phyloP scores from a whole-genome alignment of 768 basidiomycete genomes.

The Crepidotus variabilis region DNA sequence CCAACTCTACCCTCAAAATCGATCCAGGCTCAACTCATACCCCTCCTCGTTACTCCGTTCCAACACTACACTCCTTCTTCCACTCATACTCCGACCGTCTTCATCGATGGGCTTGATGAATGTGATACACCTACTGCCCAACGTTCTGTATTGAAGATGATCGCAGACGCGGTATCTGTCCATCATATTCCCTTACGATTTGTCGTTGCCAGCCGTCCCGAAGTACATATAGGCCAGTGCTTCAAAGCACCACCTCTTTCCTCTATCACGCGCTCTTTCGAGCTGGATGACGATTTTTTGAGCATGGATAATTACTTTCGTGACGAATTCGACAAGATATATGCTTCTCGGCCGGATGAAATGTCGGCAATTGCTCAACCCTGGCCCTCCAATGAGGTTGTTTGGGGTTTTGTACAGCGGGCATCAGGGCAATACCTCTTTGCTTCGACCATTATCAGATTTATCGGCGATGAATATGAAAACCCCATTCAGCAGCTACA shows the following conservation, averaged over 20 bases:
- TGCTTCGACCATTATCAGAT: neutral
- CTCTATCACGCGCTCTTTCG: too few species aligned
- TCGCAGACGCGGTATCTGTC: neutral
- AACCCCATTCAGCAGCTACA: too few species aligned
- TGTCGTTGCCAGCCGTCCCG: neutral
- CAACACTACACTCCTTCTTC: neutral
- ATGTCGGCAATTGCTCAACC: neutral
- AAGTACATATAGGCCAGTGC: neutral
- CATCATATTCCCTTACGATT: neutral
- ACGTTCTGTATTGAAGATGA: neutral
- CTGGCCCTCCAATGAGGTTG: neutral
- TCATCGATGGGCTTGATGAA: too few species aligned
- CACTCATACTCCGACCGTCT: neutral
- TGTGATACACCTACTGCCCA: neutral
- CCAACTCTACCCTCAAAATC: slow-evolving; percentile 4
- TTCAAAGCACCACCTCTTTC: neutral
- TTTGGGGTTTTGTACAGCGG: neutral
- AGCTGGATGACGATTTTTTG: neutral
- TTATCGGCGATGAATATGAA: too few species aligned
- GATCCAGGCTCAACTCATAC: neutral
- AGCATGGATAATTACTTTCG: neutral
- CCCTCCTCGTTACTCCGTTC: too few species aligned
- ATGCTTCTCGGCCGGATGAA: neutral
- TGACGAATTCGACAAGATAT: neutral
- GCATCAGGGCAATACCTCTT: neutral